A percentile compares a stretch with the other conserved stretches of the same genome.
phyloP scores from a whole-genome alignment of 768 basidiomycete species.

The Russula compacta region DNA sequence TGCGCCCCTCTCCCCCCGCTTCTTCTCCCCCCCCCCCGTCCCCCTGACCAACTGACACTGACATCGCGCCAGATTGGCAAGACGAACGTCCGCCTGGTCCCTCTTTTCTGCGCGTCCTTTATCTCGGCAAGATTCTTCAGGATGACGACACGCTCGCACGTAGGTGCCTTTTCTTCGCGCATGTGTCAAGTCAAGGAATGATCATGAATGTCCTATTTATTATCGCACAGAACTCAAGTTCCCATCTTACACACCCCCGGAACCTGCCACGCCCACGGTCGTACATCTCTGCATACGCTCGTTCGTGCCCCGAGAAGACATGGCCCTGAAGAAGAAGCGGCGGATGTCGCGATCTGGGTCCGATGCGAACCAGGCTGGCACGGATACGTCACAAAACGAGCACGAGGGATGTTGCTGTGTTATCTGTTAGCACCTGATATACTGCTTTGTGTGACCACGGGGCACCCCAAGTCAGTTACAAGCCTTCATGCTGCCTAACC shows the following conservation, averaged over 20 bases:
- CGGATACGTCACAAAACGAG: conserved; percentile 12
- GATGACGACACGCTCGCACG: conserved; percentile 70
- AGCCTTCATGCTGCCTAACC: background rate
- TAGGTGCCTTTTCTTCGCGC: conserved; percentile 28
- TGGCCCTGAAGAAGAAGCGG: conserved; percentile 46
- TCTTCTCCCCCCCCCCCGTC: no score
- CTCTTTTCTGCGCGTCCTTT: conserved; percentile 63
- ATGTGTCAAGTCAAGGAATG: no score
- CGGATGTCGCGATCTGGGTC: conserved; percentile 25
- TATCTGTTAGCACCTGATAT: conserved; percentile 27
- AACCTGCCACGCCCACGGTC: conserved; percentile 42
- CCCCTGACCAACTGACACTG: background rate
- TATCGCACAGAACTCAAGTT: conserved; percentile 26
- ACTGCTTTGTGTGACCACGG: background rate
- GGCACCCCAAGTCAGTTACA: background rate
- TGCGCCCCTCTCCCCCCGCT: background rate
- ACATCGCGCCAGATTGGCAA: conserved; percentile 50
- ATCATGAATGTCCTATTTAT: background rate
- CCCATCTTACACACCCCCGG: conserved; percentile 26
- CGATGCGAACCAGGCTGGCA: conserved; percentile 1
- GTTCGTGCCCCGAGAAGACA: conserved; percentile 41
- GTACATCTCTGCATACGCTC: conserved; percentile 70
- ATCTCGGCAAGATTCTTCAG: conserved; percentile 73
- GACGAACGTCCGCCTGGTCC: conserved; percentile 72
- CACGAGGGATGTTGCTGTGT: conserved; percentile 29